Evolutionary conservation across 371 early-diverging fungal genomes (phyloP), one percentile per base, ranked within the genome.

Genomic region (Quaeritorhiza haematococci): DNA sequence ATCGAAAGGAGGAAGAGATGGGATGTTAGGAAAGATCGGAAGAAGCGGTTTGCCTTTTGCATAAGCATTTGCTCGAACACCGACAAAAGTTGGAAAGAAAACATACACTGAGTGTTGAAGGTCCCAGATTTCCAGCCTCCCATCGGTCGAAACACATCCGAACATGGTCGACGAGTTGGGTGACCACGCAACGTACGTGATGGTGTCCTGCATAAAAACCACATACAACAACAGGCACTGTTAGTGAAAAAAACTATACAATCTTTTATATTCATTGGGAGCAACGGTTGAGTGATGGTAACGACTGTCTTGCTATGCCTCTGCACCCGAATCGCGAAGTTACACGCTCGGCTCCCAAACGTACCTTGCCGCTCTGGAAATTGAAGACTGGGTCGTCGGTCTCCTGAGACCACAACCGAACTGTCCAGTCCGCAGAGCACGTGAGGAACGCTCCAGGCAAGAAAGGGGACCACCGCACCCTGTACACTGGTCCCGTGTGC

Each of bases 101-200:
- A 42, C 70, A 49, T 69, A 73, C 76, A 69, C 71, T 7, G 75
- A 75, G 47, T 59, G 58, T 32, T 66, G 59, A 45, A 80, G 51
- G 46, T 80, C 81, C 81, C 81, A 80, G n/a, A 80, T 72, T 45
- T 80, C 81, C 58, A 80, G 61, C 30, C 77, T 55, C 13, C 81
- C 81, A 42, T 77, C 73, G 24, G 71, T 64, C 3, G 73, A 65
- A 1, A 76, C 77, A 13, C 64, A 67, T 3, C 71, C 79, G 50
- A 78, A 75, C 17, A 73, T 60, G 2, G 81, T 78, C 43, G 81
- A 67, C 26, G 46, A 34, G 13, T 56, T 46, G 3, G 72, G 73
- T 2, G 71, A 69, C 81, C 81, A 80, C 3, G 70, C 71, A n/a
- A 78, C 44, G 58, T 78, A 78, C 33, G 67, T 64, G 45, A 80